Conservation (phyloP, 1,284 basidiomycete genomes). For the Ganoderma boninense region DNA sequence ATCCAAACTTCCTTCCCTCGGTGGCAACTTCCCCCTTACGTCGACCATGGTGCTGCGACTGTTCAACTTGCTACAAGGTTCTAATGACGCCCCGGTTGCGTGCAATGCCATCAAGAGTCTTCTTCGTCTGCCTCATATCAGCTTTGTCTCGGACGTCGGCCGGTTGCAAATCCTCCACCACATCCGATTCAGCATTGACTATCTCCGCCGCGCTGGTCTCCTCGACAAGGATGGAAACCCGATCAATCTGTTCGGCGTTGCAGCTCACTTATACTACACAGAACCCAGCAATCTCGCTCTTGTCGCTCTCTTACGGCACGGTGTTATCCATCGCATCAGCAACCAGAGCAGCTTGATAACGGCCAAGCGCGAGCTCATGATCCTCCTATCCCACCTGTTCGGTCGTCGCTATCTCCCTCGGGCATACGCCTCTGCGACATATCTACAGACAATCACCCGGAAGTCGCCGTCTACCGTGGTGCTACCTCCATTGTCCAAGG, state of each 20-base stretch:
- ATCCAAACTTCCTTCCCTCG: conserved; percentile 68
- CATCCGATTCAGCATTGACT: conserved; percentile 76
- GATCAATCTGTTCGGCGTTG: conserved; percentile 64
- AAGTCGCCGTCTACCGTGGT: conserved; percentile 65
- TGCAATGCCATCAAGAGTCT: conserved; percentile 59
- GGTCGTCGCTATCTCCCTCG: conserved; percentile 60
- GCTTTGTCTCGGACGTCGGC: conserved; percentile 61
- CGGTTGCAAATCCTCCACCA: conserved; percentile 68
- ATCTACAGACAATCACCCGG: conserved; percentile 46
- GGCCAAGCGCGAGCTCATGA: conserved; percentile 59
- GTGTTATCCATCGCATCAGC: conserved; percentile 67
- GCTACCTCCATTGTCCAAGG: conserved; percentile 56
- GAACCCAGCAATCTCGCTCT: conserved; percentile 77
- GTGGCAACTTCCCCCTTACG: conserved; percentile 71
- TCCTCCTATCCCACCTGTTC: conserved; percentile 67
- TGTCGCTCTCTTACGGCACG: conserved; percentile 61
- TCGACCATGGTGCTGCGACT: conserved; percentile 70
- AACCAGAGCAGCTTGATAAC: conserved; percentile 44
- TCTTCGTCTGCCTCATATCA: conserved; percentile 63
- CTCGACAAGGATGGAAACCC: conserved; percentile 62
- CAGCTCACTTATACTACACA: conserved; percentile 67
- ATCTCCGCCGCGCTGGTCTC: conserved; percentile 63
- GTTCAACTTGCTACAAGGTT: conserved; percentile 70
- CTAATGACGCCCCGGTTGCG: conserved; percentile 57
- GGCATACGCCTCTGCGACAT: conserved; percentile 48